Conservation (phyloP, 2,329 filamentous ascomycete genomes). For the Penicillium sp. region DNA sequence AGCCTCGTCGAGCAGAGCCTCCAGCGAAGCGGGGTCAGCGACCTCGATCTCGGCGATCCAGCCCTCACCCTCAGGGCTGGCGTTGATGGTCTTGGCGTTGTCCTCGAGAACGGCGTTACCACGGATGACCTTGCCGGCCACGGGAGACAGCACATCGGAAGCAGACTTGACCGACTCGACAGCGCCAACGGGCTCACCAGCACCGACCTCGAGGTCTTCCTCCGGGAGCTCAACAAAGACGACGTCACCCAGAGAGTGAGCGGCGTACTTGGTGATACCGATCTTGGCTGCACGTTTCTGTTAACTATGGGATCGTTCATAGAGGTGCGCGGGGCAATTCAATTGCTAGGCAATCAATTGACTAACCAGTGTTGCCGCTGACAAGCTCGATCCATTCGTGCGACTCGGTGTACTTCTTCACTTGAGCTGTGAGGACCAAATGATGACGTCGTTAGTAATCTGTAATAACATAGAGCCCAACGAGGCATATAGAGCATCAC, state of each 20-base stretch:
- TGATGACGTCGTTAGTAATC: slow-evolving; percentile 26
- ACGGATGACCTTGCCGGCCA: slow-evolving; percentile 73
- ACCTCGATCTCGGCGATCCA: slow-evolving; percentile 93
- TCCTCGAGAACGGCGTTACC: slow-evolving; percentile 77
- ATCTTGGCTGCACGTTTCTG: slow-evolving; percentile 55
- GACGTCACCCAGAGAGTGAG: slow-evolving; percentile 89
- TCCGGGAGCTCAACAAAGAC: slow-evolving; percentile 95
- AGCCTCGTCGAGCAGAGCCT: slow-evolving; percentile 73
- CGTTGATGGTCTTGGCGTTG: slow-evolving; percentile 84
- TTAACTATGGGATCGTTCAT: neutral
- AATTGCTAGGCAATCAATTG: neutral
- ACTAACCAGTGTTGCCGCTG: slow-evolving; percentile 72
- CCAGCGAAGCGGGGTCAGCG: slow-evolving; percentile 68
- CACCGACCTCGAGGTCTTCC: slow-evolving; percentile 64
- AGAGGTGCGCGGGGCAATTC: neutral
- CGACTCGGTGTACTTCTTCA: slow-evolving; percentile 90
- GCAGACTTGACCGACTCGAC: slow-evolving; percentile 98
- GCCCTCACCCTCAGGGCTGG: slow-evolving; percentile 83
- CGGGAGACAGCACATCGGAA: slow-evolving; percentile 92
- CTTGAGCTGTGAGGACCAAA: slow-evolving; percentile 37
- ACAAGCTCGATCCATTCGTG: slow-evolving; percentile 97
- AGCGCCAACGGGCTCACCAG: slow-evolving; percentile 85
- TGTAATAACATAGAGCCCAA: slow-evolving; percentile 11
- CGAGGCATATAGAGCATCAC: neutral
- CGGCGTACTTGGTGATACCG: slow-evolving; percentile 90